Percentiles rank a stretch among this genome's conserved stretches.
Evolutionary conservation across 2,329 filamentous ascomycete species (phyloP).

Genomic region (Graphiopsis chlorocephala): DNA sequence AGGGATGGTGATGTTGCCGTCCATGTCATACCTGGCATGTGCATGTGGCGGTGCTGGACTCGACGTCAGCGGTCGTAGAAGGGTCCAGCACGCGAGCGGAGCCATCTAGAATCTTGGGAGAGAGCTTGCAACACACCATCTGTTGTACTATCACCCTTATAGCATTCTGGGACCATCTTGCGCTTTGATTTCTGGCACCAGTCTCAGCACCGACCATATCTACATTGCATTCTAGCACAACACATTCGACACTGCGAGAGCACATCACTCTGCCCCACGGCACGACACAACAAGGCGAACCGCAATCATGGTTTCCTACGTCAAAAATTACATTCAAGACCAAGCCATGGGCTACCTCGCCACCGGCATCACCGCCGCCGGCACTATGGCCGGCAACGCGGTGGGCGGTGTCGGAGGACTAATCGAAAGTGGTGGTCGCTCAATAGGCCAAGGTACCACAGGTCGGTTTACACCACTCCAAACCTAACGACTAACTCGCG

Average conservation of each 20-base stretch:
- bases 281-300: background rate
- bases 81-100: constrained; percentile 9
- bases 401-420: constrained; percentile 35
- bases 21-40: constrained; percentile 6
- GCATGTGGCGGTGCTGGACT: constrained; percentile 11
- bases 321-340: constrained; percentile 32
- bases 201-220: background rate
- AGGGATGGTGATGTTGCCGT: background rate
- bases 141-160: background rate
- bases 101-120: constrained; percentile 12
- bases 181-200: background rate
- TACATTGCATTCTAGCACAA: background rate
- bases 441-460: constrained; percentile 34
- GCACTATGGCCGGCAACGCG: constrained; percentile 38
- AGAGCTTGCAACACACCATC: background rate
- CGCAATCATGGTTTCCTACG: constrained; percentile 15
- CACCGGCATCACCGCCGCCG: constrained; percentile 36
- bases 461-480: constrained; percentile 19
- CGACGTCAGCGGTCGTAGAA: constrained; percentile 7
- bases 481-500: constrained; percentile 19
- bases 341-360: constrained; percentile 32
- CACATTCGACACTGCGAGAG: background rate
- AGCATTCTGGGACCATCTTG: background rate
- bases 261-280: background rate
- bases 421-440: constrained; percentile 34